These are phyloP conservation scores for Herpetospermum pedunculosum DNA, from an alignment of 306 rosid genomes.

Conservation along the genomic window DNA sequence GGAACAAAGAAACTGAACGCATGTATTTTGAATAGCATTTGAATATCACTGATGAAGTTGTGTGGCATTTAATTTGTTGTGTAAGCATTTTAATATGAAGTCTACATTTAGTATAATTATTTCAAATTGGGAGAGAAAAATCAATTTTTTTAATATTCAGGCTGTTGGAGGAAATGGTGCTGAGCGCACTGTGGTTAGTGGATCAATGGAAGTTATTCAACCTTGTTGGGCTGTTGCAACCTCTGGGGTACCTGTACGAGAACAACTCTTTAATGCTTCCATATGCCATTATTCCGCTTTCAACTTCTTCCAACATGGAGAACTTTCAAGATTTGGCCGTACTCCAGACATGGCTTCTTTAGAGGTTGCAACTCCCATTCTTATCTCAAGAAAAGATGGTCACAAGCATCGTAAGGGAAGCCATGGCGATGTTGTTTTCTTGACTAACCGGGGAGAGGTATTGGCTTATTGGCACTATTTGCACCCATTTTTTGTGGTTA, in stretches of 20 bases:
- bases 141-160: conserved; percentile 19
- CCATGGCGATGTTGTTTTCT: conserved; percentile 89
- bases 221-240: conserved; percentile 99
- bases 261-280: conserved; percentile 90
- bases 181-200: conserved; percentile 89
- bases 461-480: background rate
- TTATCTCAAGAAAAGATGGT: conserved; percentile 79
- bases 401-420: conserved; percentile 93
- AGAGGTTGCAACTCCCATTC: conserved; percentile 93
- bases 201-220: conserved; percentile 92
- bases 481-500: background rate
- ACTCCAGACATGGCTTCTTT: conserved; percentile 54
- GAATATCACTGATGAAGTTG: background rate
- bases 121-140: background rate
- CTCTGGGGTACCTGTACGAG: conserved; percentile 89
- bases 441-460: conserved; percentile 99
- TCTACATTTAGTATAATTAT: background rate
- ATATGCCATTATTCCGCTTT: conserved; percentile 79
- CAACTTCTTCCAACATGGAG: conserved; percentile 86
- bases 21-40: background rate
- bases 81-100: background rate
- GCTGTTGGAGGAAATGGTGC: conserved; percentile 99
- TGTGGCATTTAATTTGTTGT: background rate
- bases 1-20: background rate
- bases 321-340: conserved; percentile 55